phyloP scores from a whole-genome alignment of 345 rosid genomes.

The Schrenkiella parvula region DNA sequence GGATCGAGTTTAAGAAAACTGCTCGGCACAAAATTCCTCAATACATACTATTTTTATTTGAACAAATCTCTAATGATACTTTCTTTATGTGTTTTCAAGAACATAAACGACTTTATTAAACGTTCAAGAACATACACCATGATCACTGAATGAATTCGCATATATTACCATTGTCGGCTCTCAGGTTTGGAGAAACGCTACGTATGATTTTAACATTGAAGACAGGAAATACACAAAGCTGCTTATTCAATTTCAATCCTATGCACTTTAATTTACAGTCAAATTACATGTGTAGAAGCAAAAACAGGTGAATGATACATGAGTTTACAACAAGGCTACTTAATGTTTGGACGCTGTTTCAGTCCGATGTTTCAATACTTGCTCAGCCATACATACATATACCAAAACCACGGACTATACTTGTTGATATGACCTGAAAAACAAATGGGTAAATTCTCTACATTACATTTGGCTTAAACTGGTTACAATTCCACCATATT shows the following conservation, averaged over 20 bases:
- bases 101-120: neutral
- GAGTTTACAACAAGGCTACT: constrained; percentile 9
- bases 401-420: constrained; percentile 2
- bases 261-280: constrained; percentile 16
- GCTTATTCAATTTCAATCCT: constrained; percentile 1
- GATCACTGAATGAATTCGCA: neutral
- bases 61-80: neutral
- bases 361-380: constrained; percentile 1
- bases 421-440: constrained; percentile 6
- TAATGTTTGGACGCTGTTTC: neutral
- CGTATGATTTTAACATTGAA: neutral
- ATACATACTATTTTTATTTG: neutral
- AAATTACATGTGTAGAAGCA: constrained; percentile 10
- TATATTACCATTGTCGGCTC: neutral
- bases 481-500: neutral
- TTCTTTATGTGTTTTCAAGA: neutral
- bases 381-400: neutral
- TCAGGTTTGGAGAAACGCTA: neutral
- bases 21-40: neutral
- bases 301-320: neutral
- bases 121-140: neutral
- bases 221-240: neutral
- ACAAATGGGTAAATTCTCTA: neutral
- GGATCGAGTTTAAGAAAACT: no score
- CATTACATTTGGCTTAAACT: neutral